These are phyloP conservation scores for Salix purpurea DNA, from an alignment of 345 rosid species.

Conservation along the genomic window DNA sequence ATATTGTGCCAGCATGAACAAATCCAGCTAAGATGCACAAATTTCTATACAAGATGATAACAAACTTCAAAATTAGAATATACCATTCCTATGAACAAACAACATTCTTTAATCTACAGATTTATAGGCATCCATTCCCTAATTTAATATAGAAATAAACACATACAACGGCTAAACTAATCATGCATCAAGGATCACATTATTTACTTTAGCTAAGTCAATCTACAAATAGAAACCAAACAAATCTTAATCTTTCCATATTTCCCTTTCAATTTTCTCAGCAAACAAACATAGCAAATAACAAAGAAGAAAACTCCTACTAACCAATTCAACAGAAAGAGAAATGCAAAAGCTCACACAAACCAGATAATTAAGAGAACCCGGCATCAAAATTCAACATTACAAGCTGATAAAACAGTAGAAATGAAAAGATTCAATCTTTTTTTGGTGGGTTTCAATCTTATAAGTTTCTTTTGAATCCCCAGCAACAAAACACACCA, in stretches of 20 bases:
- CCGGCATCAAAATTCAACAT: not conserved
- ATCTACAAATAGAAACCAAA: not conserved
- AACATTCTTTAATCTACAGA: not conserved
- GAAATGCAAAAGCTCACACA: not conserved
- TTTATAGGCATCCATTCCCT: not conserved
- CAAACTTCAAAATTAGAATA: not conserved
- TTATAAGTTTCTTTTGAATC: not conserved
- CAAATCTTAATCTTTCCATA: not conserved
- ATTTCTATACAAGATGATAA: not conserved
- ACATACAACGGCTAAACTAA: not conserved
- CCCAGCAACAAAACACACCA: not conserved
- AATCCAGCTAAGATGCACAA: not conserved
- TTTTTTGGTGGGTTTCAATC: not conserved
- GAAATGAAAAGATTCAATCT: not conserved
- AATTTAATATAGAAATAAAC: not conserved
- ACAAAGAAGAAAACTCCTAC: not conserved
- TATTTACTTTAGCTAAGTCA: not conserved
- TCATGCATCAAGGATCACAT: not conserved
- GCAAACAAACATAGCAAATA: not conserved
- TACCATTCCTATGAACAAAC: not conserved
- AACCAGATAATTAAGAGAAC: not conserved
- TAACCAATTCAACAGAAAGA: not conserved
- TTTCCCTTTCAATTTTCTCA: not conserved
- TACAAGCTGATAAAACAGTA: not conserved
- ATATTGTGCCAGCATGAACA: slow-evolving; percentile 25